These are phyloP conservation scores for Vigna radiata DNA, from an alignment of 306 rosid species.

Conservation along the genomic window DNA sequence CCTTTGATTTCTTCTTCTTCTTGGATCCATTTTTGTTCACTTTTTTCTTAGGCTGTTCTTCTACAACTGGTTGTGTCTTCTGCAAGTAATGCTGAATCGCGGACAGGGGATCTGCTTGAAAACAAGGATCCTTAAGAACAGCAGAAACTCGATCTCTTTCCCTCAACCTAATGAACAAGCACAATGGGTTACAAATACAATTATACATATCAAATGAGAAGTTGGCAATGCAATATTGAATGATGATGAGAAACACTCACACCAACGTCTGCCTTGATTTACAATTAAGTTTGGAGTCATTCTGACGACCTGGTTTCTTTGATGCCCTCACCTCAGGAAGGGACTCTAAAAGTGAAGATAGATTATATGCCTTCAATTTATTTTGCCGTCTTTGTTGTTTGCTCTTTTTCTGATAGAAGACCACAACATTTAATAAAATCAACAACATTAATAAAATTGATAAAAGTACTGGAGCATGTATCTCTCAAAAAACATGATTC, in stretches of 20 bases:
- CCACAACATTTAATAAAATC: conserved; percentile 31
- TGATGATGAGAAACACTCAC: conserved; percentile 53
- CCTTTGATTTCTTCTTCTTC: conserved; percentile 68
- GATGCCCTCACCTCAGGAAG: conserved; percentile 67
- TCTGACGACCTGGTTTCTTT: conserved; percentile 34
- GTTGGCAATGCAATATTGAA: conserved; percentile 32
- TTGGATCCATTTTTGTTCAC: conserved; percentile 67
- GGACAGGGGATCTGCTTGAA: conserved; percentile 66
- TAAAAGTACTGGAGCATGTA: background rate
- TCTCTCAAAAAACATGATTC: background rate
- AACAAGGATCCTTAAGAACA: conserved; percentile 63
- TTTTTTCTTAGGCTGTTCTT: conserved; percentile 65
- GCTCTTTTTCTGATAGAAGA: conserved; percentile 50
- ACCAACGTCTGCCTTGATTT: conserved; percentile 68
- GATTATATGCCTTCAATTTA: conserved; percentile 74
- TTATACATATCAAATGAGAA: conserved; percentile 23
- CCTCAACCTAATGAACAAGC: conserved; percentile 63
- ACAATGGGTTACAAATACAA: conserved; percentile 32
- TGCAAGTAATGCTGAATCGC: conserved; percentile 65
- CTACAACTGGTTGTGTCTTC: conserved; percentile 66
- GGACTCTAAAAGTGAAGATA: conserved; percentile 65
- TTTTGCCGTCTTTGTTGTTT: conserved; percentile 67
- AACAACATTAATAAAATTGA: conserved; percentile 15
- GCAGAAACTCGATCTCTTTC: conserved; percentile 63
- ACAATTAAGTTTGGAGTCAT: conserved; percentile 59